Evolutionary conservation across 2,329 filamentous ascomycete genomes (phyloP), one percentile per base, ranked within the genome.

Genomic region (Neofusicoccum parvum): DNA sequence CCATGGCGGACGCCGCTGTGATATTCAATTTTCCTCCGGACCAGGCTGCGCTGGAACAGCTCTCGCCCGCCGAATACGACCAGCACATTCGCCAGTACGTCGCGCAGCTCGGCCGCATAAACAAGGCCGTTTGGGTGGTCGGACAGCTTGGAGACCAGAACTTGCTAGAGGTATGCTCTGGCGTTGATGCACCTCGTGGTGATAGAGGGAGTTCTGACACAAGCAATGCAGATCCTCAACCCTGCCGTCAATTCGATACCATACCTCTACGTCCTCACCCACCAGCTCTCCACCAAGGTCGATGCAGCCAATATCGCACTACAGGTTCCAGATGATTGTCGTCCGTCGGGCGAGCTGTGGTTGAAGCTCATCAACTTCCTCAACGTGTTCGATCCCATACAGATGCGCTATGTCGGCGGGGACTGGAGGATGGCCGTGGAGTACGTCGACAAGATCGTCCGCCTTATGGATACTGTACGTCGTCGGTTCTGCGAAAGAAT

Each of bases 241-340:
- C 87, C 88, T 20, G 75, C 82, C 7, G 74, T 81, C 45, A 86
- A 90, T 73, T 85, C 85, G 17, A 80, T 90, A 67, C 80, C 85
- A 9, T 90, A 88, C 74, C 76, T 87, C 58, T 83, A 81, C 67
- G 79, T 85, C 53, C 79, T 90, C 43, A 74, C 80, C 53, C 79
- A 81, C 37, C 81, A 83, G 67, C 80, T 87, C 65, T 73, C 78
- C 45, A 74, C 67, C 32, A 67, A 48, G 39, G 72, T 37, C 72
- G 79, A 70, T 74, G 32, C 39, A 11, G 62, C 50, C 3, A 46
- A 23, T n/a, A 50, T 17, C 69, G 70, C 63, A 69, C 78, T 75
- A 65, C 69, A 69, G 37, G 70, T 79, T 5, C 73, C 79, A 7
- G 77, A 80, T 7, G 71, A 78, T 45, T 71, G 85, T 7, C 70